phyloP scores from a whole-genome alignment of 2,329 filamentous ascomycete species.

The Exophiala bonariae region DNA sequence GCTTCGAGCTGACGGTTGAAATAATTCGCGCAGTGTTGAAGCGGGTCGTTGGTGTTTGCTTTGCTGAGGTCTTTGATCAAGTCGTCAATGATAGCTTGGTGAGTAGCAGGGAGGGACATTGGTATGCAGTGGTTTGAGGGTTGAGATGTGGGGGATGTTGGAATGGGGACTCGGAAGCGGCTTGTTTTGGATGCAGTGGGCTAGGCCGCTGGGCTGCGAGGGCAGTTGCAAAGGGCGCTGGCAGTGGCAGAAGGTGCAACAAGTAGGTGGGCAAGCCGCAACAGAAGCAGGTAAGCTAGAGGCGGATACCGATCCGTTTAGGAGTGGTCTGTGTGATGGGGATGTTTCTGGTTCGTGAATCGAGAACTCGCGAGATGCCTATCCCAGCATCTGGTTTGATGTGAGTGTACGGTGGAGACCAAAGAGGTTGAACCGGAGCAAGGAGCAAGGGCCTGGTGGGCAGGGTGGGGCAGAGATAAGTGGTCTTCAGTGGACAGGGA shows the following conservation, averaged over 20 bases:
- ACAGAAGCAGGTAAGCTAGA: no score
- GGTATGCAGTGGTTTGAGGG: conserved; percentile 9
- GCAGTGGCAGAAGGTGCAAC: no score
- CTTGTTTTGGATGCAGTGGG: neutral
- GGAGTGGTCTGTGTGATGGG: no score
- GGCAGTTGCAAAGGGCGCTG: no score
- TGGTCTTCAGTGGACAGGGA: no score
- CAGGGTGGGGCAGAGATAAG: conserved; percentile 10
- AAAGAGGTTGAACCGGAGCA: neutral
- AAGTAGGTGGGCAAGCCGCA: no score
- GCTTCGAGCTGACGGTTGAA: conserved; percentile 65
- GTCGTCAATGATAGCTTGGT: conserved; percentile 63
- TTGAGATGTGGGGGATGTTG: conserved; percentile 22
- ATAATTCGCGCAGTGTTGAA: conserved; percentile 71
- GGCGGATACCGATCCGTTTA: no score
- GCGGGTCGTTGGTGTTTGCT: conserved; percentile 61
- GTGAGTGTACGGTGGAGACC: neutral
- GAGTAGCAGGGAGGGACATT: conserved; percentile 54
- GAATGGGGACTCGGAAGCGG: conserved; percentile 1
- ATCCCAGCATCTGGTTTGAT: no score
- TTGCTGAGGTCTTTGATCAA: conserved; percentile 63
- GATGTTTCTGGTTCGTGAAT: no score
- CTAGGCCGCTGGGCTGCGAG: no score
- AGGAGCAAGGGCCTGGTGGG: conserved; percentile 6
- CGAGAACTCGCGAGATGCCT: no score